Evolutionary conservation across 2,329 filamentous ascomycete genomes (phyloP).

Genomic region (Neonectria hederae): DNA sequence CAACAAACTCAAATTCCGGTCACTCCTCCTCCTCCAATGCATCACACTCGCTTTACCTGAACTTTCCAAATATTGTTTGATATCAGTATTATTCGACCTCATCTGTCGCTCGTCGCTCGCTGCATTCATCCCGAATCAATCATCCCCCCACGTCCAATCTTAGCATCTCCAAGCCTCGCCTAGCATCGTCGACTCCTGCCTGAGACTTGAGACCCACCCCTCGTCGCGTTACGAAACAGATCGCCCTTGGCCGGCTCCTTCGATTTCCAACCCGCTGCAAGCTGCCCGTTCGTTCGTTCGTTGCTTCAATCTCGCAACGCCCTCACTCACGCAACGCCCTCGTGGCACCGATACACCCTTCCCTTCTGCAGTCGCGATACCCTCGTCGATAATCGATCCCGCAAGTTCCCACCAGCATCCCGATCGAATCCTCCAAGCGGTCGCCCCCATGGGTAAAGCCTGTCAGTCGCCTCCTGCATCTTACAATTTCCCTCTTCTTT

Average conservation of each 20-base stretch:
- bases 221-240: slow-evolving; percentile 29
- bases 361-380: slow-evolving; percentile 8
- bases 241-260: slow-evolving; percentile 16
- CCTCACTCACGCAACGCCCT: not conserved
- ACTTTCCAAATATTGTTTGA: not conserved
- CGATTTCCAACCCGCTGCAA: slow-evolving; percentile 2
- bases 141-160: slow-evolving; percentile 2
- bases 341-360: not conserved
- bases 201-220: slow-evolving; percentile 21
- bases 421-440: slow-evolving; percentile 5
- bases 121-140: not conserved
- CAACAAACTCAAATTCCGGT: slow-evolving; percentile 17
- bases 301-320: not conserved
- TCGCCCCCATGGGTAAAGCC: slow-evolving; percentile 49
- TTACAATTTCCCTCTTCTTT: not conserved
- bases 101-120: slow-evolving; percentile 3
- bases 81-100: not conserved
- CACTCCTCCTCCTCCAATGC: not conserved
- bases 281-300: not conserved
- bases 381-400: slow-evolving; percentile 10
- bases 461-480: slow-evolving; percentile 40
- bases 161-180: slow-evolving; percentile 14
- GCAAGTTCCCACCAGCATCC: not conserved
- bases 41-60: slow-evolving; percentile 11
- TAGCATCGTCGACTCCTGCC: slow-evolving; percentile 21